Percentiles rank a stretch among this genome's conserved stretches.
Evolutionary conservation across 2,329 filamentous ascomycete genomes (phyloP).

Genomic region (Fusarium falciforme): DNA sequence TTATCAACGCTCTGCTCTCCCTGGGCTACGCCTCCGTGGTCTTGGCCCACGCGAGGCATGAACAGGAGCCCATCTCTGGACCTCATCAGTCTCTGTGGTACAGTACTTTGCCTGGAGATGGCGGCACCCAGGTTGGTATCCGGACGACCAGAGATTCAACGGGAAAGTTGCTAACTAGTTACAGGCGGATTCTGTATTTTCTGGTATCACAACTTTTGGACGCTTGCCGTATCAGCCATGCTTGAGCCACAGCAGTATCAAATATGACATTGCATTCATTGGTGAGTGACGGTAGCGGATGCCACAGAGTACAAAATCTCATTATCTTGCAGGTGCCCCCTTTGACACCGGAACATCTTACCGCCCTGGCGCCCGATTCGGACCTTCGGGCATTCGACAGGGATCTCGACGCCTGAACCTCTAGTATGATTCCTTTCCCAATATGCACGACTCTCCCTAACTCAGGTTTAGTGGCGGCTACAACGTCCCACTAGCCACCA

Average conservation of each 20-base stretch:
- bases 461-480: slow-evolving; percentile 76
- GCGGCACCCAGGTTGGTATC: slow-evolving; percentile 76
- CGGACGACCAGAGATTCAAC: neutral
- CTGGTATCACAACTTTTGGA: slow-evolving; percentile 87
- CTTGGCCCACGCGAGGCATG: slow-evolving; percentile 69
- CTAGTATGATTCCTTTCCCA: slow-evolving; percentile 70
- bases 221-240: slow-evolving; percentile 83
- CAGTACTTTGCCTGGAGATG: slow-evolving; percentile 83
- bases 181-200: slow-evolving; percentile 88
- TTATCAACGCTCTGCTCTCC: slow-evolving; percentile 45
- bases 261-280: slow-evolving; percentile 88
- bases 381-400: slow-evolving; percentile 86
- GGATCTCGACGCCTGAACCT: slow-evolving; percentile 87
- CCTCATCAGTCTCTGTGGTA: slow-evolving; percentile 85
- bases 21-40: slow-evolving; percentile 61
- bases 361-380: slow-evolving; percentile 84
- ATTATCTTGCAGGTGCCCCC: slow-evolving; percentile 70
- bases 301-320: slow-evolving; percentile 3
- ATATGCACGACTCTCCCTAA: neutral
- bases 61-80: slow-evolving; percentile 72
- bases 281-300: slow-evolving; percentile 57
- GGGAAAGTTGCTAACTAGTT: neutral
- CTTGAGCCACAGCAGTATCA: slow-evolving; percentile 73
- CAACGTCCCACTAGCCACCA: slow-evolving; percentile 82
- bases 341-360: slow-evolving; percentile 91